Conservation (phyloP, 768 basidiomycete genomes). For the Omphalotus guepiniiformis region DNA sequence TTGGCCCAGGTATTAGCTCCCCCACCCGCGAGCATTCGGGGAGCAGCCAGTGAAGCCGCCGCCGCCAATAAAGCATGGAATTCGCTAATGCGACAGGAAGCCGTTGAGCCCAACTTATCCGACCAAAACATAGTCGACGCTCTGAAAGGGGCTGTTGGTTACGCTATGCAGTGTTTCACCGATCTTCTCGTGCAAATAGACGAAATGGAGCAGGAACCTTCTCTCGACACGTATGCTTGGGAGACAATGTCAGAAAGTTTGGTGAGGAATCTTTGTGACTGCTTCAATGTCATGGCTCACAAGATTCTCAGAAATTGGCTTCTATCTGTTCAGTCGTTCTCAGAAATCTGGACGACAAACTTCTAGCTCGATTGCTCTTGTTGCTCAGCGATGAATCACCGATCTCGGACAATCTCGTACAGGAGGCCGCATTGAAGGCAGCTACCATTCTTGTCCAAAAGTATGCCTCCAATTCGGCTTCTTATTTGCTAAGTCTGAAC, state of each 20-base stretch:
- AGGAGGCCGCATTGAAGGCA: constrained; percentile 87
- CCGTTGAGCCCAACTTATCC: constrained; percentile 33
- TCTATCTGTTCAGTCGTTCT: constrained; percentile 76
- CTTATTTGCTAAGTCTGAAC: neutral
- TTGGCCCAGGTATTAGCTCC: constrained; percentile 64
- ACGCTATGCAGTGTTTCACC: constrained; percentile 72
- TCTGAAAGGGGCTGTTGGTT: constrained; percentile 47
- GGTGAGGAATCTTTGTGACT: constrained; percentile 37
- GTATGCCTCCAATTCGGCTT: constrained; percentile 33
- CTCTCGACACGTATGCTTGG: constrained; percentile 85
- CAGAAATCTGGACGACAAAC: constrained; percentile 59
- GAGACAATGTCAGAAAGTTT: constrained; percentile 90
- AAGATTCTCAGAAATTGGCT: constrained; percentile 70
- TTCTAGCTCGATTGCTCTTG: constrained; percentile 65
- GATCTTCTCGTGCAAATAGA: constrained; percentile 77
- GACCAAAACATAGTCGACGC: constrained; percentile 31
- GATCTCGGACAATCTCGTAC: constrained; percentile 76
- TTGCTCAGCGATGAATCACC: constrained; percentile 80
- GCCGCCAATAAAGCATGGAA: constrained; percentile 84
- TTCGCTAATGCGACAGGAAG: constrained; percentile 54
- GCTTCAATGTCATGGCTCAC: neutral
- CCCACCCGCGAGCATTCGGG: constrained; percentile 21
- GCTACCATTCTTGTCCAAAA: constrained; percentile 81
- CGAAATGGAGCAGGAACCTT: constrained; percentile 76
- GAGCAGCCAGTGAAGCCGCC: constrained; percentile 58